These are phyloP conservation scores for Straminergon stramineum DNA, from an alignment of 225 moss, liverwort and hornwort species.

Conservation along the genomic window DNA sequence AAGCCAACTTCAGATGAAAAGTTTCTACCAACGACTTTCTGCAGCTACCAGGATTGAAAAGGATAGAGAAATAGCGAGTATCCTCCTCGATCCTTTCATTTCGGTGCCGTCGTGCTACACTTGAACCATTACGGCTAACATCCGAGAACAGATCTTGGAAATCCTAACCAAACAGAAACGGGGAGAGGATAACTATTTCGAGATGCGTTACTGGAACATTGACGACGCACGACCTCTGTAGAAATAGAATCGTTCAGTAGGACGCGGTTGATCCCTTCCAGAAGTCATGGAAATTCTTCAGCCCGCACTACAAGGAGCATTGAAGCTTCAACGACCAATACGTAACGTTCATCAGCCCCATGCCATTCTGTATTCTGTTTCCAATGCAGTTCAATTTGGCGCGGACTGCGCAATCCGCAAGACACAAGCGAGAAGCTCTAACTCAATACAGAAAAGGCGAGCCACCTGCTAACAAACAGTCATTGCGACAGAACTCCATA, in stretches of 20 bases:
- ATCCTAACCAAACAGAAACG: neutral
- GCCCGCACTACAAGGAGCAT: neutral
- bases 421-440: neutral
- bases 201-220: neutral
- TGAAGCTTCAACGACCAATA: neutral
- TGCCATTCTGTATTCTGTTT: neutral
- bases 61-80: neutral
- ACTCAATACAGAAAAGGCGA: neutral
- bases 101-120: neutral
- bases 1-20: neutral
- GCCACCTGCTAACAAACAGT: neutral
- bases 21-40: neutral
- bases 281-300: neutral
- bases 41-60: neutral
- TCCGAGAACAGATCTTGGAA: neutral
- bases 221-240: neutral
- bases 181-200: neutral
- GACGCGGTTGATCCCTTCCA: neutral
- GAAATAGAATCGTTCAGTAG: neutral
- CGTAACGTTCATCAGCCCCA: neutral
- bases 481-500: neutral
- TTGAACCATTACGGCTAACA: neutral
- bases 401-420: neutral
- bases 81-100: neutral
- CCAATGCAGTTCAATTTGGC: neutral